Evolutionary conservation across 768 basidiomycete species (phyloP), one percentile per base, ranked within the genome.

Genomic region (Cystobasidiopsis lactophilus): DNA sequence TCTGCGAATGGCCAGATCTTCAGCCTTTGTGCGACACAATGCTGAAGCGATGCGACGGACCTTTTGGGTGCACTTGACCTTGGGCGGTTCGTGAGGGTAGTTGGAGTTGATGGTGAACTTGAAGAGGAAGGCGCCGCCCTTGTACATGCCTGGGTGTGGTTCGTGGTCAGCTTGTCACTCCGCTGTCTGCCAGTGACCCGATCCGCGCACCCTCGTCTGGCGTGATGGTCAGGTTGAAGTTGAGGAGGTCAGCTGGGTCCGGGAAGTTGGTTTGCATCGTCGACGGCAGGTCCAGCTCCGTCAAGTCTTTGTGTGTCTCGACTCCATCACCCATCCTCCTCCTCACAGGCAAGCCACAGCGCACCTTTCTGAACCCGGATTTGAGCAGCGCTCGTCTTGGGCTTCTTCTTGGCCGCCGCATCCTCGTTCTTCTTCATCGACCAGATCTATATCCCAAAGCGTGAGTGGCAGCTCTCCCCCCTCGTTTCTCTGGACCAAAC

Each of bases 341-440:
- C 40, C 49, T n/a, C 7, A 13, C 16, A 40, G 5, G 14, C 19
- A 13, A 19, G 24, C 14, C 14, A 3, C 50, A 16, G 59, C 71
- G 53, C 56, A 86, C 93, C 93, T 74, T 96, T 98, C 74, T 98
- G 93, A n/a, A 98, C 91, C 53, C 93, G 77, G 66, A 98, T 83
- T 69, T 95, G 89, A 27, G 93, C 93, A 16, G 93, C 91, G 64
- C 84, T 85, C 41, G 86, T 93, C 77, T 91, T 95, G 40, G 93
- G 93, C 74, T 82, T 85, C 77, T 78, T 91, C 82, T 86, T 95
- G 5, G 85, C 80, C 51, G 88, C 86, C 52, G 84, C 84, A 64
- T 96, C 85, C 73, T 95, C 86, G 63, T 80, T 84, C 79, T 96
- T 96, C 79, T 96, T 96, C 82, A 98, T 86, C 60, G 80, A 85